Base-by-base conservation (phyloP, 306 rosid species). In the Mimosa bimucronata region DNA sequence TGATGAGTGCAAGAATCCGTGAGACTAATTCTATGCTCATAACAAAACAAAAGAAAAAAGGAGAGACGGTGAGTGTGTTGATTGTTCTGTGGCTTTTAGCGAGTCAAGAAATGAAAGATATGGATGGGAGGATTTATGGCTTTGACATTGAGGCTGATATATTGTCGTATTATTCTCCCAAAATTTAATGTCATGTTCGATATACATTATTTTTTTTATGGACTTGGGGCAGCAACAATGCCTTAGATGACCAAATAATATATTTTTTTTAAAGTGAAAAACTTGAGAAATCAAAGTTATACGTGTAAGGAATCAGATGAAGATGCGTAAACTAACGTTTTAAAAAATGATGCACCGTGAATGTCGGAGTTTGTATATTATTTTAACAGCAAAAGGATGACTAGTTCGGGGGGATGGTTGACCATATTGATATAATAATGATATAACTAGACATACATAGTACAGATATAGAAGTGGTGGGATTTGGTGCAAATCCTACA, bases 61-160 rank as follows among this genome's bases (percentile, higher is more conserved):
- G 31, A 25, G 16, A 10, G 46, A 15, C 25, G 9, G 81, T 13
- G 66, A 61, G 19, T 0, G 82, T 23, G 53, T 60, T 78, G 69
- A 64, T 75, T 45, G 42, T 65, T 57, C 53, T 71, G 82, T 52
- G 57, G 53, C 79, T 85, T 76, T 85, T 66, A 21, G 68, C 46
- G 25, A 10, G 23, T 37, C 45, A 45, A 21, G 31, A 61, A 82
- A 79, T 79, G 82, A 79, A 82, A 79, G 83, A 77, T 34, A 45
- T 72, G 37, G 77, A 75, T 71, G 80, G 80, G 66, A 12, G 79
- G 60, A 21, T 41, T 6, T 41, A 58, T 83, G 71, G 44, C 79
- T 75, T 71, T 79, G 82, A 79, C 82, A 66, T 82, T 73, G 75
- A 79, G 68, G 60, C 58, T 82, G 34, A 76, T 82, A 41, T 71